Evolutionary conservation across 2,329 filamentous ascomycete species (phyloP).

Genomic region (Xylaria arbuscula): DNA sequence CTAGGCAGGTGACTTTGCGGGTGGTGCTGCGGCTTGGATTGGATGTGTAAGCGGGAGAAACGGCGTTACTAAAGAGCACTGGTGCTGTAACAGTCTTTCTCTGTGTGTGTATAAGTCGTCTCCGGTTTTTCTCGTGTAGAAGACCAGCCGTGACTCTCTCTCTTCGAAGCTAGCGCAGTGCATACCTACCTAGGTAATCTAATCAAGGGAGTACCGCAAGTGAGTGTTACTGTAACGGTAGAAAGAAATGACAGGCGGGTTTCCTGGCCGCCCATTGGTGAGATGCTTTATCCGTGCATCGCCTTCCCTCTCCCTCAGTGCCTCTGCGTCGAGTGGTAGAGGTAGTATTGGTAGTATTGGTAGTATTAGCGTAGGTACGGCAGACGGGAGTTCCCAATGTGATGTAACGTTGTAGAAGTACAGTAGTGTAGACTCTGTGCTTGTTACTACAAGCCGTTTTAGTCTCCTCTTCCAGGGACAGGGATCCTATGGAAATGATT

Average conservation of each 20-base stretch:
- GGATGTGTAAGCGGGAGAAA: slow-evolving; percentile 25
- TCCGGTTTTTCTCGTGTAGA: slow-evolving; percentile 4
- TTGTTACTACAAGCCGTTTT: slow-evolving; percentile 39
- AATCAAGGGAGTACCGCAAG: slow-evolving; percentile 17
- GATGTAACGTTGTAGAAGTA: slow-evolving; percentile 45
- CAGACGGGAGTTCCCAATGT: slow-evolving; percentile 40
- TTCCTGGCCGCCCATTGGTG: slow-evolving; percentile 24
- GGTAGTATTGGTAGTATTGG: no score
- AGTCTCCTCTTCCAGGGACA: slow-evolving; percentile 42
- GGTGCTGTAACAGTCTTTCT: slow-evolving; percentile 3
- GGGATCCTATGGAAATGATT: slow-evolving; percentile 38
- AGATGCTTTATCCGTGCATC: slow-evolving; percentile 43
- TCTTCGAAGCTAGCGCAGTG: background rate
- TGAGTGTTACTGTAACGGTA: slow-evolving; percentile 31
- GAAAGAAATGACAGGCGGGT: slow-evolving; percentile 24
- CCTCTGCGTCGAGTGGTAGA: background rate
- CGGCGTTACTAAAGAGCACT: slow-evolving; percentile 23
- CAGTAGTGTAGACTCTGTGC: slow-evolving; percentile 30
- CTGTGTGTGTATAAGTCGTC: background rate
- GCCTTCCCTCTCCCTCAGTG: slow-evolving; percentile 35
- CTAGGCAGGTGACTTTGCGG: slow-evolving; percentile 44
- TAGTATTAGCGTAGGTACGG: no score
- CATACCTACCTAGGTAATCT: background rate
- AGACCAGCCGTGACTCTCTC: background rate
- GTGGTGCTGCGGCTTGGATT: slow-evolving; percentile 19